Evolutionary conservation across 805 yeast species (phyloP), one percentile per base, ranked within the genome.

Genomic region (Wickerhamiella siamensis): DNA sequence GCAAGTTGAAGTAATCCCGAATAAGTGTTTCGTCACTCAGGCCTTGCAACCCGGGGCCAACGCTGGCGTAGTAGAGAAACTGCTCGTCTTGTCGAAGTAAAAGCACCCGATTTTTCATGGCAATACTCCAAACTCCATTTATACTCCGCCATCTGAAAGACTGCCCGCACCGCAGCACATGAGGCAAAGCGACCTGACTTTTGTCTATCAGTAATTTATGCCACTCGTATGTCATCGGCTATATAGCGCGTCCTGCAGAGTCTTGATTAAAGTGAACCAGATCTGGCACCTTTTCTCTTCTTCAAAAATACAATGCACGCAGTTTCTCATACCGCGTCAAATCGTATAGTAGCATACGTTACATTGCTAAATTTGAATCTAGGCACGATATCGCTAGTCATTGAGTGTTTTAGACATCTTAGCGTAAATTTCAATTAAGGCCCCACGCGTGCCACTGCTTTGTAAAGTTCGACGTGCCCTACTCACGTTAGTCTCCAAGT

Each of bases 121-220:
- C 69, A 46, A 58, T 47, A 17, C 57, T 52, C 66, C 84, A 88
- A 6, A 70, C 65, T 39, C 66, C 67, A 46, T 75, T 69, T 37
- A 72, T 64, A 4, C 24, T 29, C 51, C 76, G 76, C 94, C 94
- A 83, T 41, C 82, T 56, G 53, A 83, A 83, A 0, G 93, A 77
- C 61, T 83, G 95, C 1, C 95, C 95, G 54, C 94, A 81, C 34
- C 91, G 63, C 22, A 83, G 64, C 0, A 83, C 87, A 32, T 74
- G 72, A 3, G 75, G 59, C 3, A 83, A 59, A n/a, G 69, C 60
- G 1, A 82, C 62, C 49, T 83, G 91, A 8, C 33, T 17, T 6
- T 45, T 39, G 32, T 46, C 51, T 4, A 57, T 34, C 6, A 48
- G 43, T 2, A 55, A 32, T 9, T 37, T 47, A 2, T 42, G 39